A percentile compares a stretch with the other conserved stretches of the same genome.
Evolutionary conservation across 208 protist species (phyloP).

Genomic region (Tritrichomonas musculus): DNA sequence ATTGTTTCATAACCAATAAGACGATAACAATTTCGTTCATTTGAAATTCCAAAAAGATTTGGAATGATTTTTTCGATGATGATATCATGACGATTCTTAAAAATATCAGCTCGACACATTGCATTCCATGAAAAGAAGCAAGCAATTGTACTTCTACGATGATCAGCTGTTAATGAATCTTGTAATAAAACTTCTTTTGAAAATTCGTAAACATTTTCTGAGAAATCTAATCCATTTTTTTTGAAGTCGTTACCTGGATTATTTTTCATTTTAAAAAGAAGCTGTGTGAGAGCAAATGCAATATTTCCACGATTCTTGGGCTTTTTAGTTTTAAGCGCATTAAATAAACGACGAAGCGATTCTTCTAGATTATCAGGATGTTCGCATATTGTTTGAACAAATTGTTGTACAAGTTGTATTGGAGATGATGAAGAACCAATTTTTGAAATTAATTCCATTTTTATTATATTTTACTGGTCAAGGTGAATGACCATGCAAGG

Average conservation of each 20-base stretch:
- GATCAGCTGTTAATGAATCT: neutral
- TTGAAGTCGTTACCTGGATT: too few species aligned
- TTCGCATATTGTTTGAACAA: neutral
- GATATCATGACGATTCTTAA: neutral
- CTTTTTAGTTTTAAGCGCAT: neutral
- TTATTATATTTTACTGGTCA: too few species aligned
- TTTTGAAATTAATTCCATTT: neutral
- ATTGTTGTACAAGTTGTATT: neutral
- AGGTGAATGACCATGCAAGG: too few species aligned
- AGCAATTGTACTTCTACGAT: neutral
- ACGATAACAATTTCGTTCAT: neutral
- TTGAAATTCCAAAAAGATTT: neutral
- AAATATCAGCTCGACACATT: neutral
- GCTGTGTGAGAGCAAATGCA: neutral
- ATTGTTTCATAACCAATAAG: conserved; percentile 2
- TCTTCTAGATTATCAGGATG: neutral
- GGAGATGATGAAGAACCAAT: neutral
- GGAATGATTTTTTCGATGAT: neutral
- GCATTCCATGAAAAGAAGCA: neutral
- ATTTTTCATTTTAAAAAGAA: neutral
- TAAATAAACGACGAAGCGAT: neutral
- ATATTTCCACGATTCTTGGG: neutral
- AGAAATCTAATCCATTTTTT: too few species aligned
- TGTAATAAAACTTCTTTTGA: neutral
- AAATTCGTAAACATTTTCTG: conserved; percentile 29